A percentile compares a stretch with the other conserved stretches of the same genome.
These are phyloP conservation scores for Colletotrichum camelliae DNA, from an alignment of 2,329 filamentous ascomycete genomes.

Conservation along the genomic window DNA sequence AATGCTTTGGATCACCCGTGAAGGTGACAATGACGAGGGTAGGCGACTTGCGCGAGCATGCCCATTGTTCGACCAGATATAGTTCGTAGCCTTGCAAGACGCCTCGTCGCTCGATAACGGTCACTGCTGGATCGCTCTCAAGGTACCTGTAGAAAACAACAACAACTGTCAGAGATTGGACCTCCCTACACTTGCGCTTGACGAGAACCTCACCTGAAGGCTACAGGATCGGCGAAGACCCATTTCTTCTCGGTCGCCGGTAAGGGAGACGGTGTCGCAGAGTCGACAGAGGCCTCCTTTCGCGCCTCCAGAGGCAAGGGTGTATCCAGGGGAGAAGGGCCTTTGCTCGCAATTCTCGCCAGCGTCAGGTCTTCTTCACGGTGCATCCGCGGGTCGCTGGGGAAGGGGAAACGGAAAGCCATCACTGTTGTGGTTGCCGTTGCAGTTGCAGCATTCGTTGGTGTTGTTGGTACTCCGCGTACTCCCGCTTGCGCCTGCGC, in stretches of 20 bases:
- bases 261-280: constrained; percentile 20
- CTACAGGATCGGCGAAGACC: constrained; percentile 64
- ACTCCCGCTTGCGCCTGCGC: no score
- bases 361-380: constrained; percentile 44
- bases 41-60: constrained; percentile 86
- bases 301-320: constrained; percentile 10
- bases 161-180: background rate
- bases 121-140: constrained; percentile 81
- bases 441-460: no score
- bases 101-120: constrained; percentile 74
- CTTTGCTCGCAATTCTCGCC: constrained; percentile 30
- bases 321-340: constrained; percentile 19
- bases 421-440: no score
- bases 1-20: constrained; percentile 83
- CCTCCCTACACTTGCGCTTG: background rate
- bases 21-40: constrained; percentile 93
- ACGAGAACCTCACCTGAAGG: constrained; percentile 51
- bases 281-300: constrained; percentile 15
- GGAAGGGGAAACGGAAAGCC: constrained; percentile 43
- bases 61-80: constrained; percentile 97
- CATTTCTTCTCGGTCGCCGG: constrained; percentile 47
- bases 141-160: constrained; percentile 64
- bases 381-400: constrained; percentile 36
- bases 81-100: constrained; percentile 85
- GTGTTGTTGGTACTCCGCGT: no score